Evolutionary conservation across 495 filamentous ascomycete genomes (phyloP), one percentile per base, ranked within the genome.

Genomic region (Penicillium paradoxum): DNA sequence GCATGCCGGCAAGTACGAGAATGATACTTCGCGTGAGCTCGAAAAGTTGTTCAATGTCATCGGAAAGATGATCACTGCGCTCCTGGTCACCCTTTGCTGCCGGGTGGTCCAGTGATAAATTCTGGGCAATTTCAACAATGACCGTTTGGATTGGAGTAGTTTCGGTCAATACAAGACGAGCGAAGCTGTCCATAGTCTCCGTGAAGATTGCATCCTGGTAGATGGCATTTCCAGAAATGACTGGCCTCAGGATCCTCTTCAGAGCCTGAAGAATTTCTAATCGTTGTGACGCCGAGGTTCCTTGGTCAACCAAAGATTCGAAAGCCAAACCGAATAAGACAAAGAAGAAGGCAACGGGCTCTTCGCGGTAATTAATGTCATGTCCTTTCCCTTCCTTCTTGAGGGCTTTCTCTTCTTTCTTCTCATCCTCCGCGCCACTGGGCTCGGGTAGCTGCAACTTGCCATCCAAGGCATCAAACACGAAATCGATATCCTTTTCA

Each of bases 321-420:
- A 97, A 96, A 0, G 91, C 90, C 51, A 99, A 85, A 21, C 93
- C 93, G 61, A 97, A 99, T 1, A 99, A 79, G 9, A 99, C 91
- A 59, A 99, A 99, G 72, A 99, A 99, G 77, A 99, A 99, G 1
- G 93, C 93, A 14, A 97, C 90, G 0, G 93, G 93, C 64, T 99
- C 95, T 63, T 97, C 92, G 17, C 93, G 89, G 63, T 97, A 97
- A 63, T 97, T 96, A 68, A 99, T 97, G 57, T 90, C 87, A 46
- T 77, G 72, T 13, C 82, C 79, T 53, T 77, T 77, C 4, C 73
- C 83, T 63, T 84, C 56, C 19, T 50, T 61, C 19, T 62, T 59
- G 4, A 76, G 62, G 1, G 63, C 69, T 19, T 82, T 73, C 10
- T 79, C 71, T 52, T 85, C 79, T 11, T 64, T 41, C 29, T 68